Evolutionary conservation across 106 monocot species (phyloP).

Genomic region (Platanthera guangdongensis): DNA sequence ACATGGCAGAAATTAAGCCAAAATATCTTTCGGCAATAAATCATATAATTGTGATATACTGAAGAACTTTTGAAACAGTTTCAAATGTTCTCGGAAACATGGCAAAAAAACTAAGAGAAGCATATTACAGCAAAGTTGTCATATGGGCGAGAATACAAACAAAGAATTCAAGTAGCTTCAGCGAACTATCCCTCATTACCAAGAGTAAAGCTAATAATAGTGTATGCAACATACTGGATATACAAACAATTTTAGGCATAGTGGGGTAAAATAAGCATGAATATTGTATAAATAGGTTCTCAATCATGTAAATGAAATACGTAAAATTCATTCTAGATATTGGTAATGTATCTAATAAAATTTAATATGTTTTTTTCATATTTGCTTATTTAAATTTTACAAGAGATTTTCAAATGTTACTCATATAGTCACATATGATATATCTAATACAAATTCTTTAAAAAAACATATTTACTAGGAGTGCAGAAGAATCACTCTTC

Average conservation of each 20-base stretch:
- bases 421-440: too few species aligned
- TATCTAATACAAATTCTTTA: too few species aligned
- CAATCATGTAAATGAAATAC: too few species aligned
- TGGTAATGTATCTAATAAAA: too few species aligned
- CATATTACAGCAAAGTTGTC: not conserved
- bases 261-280: not conserved
- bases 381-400: too few species aligned
- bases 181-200: not conserved
- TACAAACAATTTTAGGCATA: not conserved
- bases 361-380: too few species aligned
- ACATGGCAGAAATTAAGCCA: not conserved
- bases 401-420: too few species aligned
- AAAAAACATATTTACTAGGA: too few species aligned
- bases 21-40: not conserved
- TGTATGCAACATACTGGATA: not conserved
- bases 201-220: not conserved
- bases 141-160: not conserved
- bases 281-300: not conserved
- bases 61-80: not conserved
- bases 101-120: not conserved
- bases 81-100: not conserved
- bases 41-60: not conserved
- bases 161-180: not conserved
- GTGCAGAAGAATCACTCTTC: too few species aligned
- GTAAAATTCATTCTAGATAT: too few species aligned